phyloP scores from a whole-genome alignment of 345 rosid genomes.

The Camelina hispida region DNA sequence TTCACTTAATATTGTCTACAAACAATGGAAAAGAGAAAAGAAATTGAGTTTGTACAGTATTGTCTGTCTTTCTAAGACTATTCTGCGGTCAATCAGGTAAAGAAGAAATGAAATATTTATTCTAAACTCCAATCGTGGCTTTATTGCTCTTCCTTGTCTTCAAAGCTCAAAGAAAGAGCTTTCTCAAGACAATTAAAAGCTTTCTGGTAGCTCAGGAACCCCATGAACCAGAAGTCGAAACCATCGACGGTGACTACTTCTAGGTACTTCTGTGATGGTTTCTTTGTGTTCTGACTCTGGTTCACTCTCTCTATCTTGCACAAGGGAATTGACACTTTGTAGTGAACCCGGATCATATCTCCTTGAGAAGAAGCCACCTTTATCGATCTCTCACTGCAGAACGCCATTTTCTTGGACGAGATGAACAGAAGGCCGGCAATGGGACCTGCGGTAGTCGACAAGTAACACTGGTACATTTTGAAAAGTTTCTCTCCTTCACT shows the following conservation, averaged over 20 bases:
- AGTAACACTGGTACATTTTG: slow-evolving; percentile 55
- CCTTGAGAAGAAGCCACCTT: slow-evolving; percentile 46
- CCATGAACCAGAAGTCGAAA: slow-evolving; percentile 54
- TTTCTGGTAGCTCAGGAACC: slow-evolving; percentile 49
- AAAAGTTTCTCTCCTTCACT: slow-evolving; percentile 51
- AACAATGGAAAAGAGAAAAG: slow-evolving; percentile 8
- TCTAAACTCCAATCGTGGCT: slow-evolving; percentile 1
- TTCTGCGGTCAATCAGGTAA: slow-evolving; percentile 17
- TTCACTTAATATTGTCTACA: slow-evolving; percentile 17
- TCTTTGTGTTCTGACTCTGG: slow-evolving; percentile 44
- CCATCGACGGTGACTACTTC: slow-evolving; percentile 46
- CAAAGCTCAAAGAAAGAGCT: slow-evolving; percentile 44
- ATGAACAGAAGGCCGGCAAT: slow-evolving; percentile 59
- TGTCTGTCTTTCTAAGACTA: slow-evolving; percentile 32
- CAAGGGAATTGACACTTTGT: slow-evolving; percentile 51
- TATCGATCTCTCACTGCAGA: slow-evolving; percentile 49
- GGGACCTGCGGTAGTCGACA: slow-evolving; percentile 61
- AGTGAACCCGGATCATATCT: slow-evolving; percentile 44
- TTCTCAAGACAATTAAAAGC: slow-evolving; percentile 43
- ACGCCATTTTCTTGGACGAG: slow-evolving; percentile 47
- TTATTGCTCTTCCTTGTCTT: slow-evolving; percentile 35
- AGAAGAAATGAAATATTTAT: slow-evolving; percentile 27
- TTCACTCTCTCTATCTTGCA: slow-evolving; percentile 41
- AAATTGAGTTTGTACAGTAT: slow-evolving; percentile 36
- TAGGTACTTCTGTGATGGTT: slow-evolving; percentile 45